Evolutionary conservation across 2,329 filamentous ascomycete species (phyloP).

Genomic region (Colletotrichum simmondsii): DNA sequence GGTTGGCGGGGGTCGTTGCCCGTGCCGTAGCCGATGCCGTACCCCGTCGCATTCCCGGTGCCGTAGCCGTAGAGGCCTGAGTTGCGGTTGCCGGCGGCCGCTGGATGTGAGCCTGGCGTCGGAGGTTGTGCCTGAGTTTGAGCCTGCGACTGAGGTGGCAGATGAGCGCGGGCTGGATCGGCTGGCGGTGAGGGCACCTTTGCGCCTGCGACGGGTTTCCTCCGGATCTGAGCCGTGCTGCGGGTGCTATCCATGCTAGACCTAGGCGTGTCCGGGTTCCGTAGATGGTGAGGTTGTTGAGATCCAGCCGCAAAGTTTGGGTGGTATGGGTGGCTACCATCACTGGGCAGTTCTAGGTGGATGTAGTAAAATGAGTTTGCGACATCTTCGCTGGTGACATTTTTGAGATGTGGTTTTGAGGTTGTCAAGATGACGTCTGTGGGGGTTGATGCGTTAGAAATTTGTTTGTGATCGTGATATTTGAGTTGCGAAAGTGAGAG

Average conservation of each 20-base stretch:
- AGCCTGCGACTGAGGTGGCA: not conserved
- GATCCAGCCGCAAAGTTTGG: slow-evolving; percentile 41
- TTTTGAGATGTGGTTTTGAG: slow-evolving; percentile 87
- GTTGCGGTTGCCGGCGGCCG: slow-evolving; percentile 8
- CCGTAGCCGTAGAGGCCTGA: slow-evolving; percentile 2
- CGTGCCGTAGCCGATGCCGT: slow-evolving; percentile 6
- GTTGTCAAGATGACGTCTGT: slow-evolving; percentile 92
- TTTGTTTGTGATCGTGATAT: slow-evolving; percentile 33
- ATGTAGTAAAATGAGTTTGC: slow-evolving; percentile 91
- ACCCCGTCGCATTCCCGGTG: not conserved
- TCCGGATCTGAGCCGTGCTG: slow-evolving; percentile 56
- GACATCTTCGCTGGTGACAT: slow-evolving; percentile 88
- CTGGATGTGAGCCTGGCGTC: slow-evolving; percentile 2
- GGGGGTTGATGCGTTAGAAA: slow-evolving; percentile 13
- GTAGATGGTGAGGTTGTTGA: slow-evolving; percentile 35
- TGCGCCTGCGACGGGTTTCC: slow-evolving; percentile 59
- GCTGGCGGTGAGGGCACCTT: slow-evolving; percentile 34
- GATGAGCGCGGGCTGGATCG: slow-evolving; percentile 19
- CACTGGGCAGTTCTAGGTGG: slow-evolving; percentile 77
- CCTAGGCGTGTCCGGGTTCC: slow-evolving; percentile 47
- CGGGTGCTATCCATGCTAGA: slow-evolving; percentile 57
- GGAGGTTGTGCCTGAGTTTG: not conserved
- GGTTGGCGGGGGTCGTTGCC: not conserved
- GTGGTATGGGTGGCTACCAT: slow-evolving; percentile 42
- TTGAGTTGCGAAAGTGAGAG: slow-evolving; percentile 30